A percentile compares a stretch with the other conserved stretches of the same genome.
These are phyloP conservation scores for Kluyveromyces starmeri DNA, from an alignment of 805 yeast genomes.

Conservation along the genomic window DNA sequence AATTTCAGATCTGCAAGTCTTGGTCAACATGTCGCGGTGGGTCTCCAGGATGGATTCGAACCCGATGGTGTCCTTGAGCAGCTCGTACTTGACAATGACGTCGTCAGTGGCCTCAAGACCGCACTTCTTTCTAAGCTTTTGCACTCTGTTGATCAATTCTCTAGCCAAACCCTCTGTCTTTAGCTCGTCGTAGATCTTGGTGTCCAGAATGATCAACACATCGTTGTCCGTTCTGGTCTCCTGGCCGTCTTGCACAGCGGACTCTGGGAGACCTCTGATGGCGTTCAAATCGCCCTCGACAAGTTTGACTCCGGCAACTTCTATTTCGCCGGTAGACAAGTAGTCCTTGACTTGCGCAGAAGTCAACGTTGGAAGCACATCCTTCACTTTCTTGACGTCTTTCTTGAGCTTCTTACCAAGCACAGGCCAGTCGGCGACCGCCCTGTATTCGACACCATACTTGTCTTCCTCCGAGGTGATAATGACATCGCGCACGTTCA, in stretches of 20 bases:
- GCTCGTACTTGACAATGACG: conserved; percentile 72
- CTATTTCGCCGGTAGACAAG: conserved; percentile 61
- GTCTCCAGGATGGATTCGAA: conserved; percentile 51
- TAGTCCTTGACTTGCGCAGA: conserved; percentile 77
- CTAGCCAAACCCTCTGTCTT: conserved; percentile 93
- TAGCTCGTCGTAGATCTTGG: conserved; percentile 77
- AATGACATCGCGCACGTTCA: conserved; percentile 80
- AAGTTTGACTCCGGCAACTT: conserved; percentile 83
- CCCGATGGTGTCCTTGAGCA: conserved; percentile 53
- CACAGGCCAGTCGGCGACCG: conserved; percentile 98
- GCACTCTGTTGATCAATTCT: conserved; percentile 94
- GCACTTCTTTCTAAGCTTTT: conserved; percentile 92
- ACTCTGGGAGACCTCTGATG: conserved; percentile 77
- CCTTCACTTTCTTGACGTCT: conserved; percentile 90
- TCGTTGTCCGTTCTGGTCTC: conserved; percentile 85
- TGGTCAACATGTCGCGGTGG: conserved; percentile 62
- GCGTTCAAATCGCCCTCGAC: conserved; percentile 85
- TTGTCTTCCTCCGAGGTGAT: conserved; percentile 85
- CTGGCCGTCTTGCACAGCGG: conserved; percentile 55
- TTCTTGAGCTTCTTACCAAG: conserved; percentile 94
- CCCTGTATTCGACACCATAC: conserved; percentile 86
- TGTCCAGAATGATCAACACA: conserved; percentile 82
- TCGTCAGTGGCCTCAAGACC: conserved; percentile 94
- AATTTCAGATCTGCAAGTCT: conserved; percentile 59
- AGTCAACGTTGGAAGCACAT: conserved; percentile 74